Conservation (phyloP, 768 basidiomycete genomes). For the Termitomyces sp. region DNA sequence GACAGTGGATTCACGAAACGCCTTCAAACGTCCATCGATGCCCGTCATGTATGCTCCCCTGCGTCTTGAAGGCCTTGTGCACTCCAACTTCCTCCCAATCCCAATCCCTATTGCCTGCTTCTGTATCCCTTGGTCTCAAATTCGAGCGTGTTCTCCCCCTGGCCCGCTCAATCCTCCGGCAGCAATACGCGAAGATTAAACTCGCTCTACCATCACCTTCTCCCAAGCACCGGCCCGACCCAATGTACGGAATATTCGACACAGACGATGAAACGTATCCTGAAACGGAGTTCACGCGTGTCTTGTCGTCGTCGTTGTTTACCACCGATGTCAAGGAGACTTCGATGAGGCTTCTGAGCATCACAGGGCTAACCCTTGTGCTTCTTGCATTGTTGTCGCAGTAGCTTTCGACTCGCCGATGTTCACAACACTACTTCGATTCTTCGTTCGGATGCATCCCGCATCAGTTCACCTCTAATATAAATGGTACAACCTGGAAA, state of each 20-base stretch:
- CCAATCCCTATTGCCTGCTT: not conserved
- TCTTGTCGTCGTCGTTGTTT: constrained; percentile 4
- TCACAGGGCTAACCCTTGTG: constrained; percentile 11
- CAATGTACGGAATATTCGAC: not conserved
- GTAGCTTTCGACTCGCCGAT: not conserved
- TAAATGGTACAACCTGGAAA: too few relatives aligned
- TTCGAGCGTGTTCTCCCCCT: not conserved
- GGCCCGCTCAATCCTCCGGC: not conserved
- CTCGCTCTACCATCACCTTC: not conserved
- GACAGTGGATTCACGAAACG: constrained; percentile 13
- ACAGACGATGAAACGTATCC: constrained; percentile 12
- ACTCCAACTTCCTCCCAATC: not conserved
- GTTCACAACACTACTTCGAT: not conserved
- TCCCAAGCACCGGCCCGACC: not conserved
- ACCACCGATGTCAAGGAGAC: constrained; percentile 8
- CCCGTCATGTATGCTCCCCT: constrained; percentile 13
- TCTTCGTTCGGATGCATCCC: not conserved
- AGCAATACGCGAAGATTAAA: not conserved
- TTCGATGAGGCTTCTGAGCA: constrained; percentile 10
- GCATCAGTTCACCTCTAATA: not conserved
- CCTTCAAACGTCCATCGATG: constrained; percentile 8
- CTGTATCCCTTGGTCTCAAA: not conserved
- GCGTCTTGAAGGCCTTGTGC: not conserved
- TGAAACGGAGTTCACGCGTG: constrained; percentile 4
- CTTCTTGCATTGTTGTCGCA: constrained; percentile 11